Evolutionary conservation across 257 asterid species (phyloP).

Genomic region (Prunella vulgaris): DNA sequence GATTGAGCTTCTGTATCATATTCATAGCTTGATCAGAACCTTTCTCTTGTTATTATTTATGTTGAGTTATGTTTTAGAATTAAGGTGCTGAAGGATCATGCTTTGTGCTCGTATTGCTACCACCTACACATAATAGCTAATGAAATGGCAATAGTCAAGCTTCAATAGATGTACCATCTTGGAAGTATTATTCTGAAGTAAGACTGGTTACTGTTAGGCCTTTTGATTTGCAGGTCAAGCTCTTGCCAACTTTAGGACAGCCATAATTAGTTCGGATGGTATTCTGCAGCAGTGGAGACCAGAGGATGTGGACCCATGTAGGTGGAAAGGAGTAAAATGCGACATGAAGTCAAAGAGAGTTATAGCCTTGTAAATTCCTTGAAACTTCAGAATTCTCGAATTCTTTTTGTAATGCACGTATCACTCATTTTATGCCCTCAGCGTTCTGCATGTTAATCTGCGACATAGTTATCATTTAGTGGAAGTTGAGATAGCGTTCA

Average conservation of each 20-base stretch:
- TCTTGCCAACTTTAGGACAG: constrained; percentile 67
- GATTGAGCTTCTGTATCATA: background rate
- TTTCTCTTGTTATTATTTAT: background rate
- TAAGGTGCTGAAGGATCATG: constrained; percentile 3
- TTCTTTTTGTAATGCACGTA: background rate
- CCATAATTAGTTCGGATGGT: constrained; percentile 60
- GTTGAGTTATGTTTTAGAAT: background rate
- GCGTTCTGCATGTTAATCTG: background rate
- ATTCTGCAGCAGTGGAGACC: constrained; percentile 74
- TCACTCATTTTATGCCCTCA: background rate
- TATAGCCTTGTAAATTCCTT: constrained; percentile 59
- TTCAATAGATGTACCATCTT: background rate
- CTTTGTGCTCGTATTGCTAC: constrained; percentile 9
- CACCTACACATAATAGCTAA: constrained; percentile 5
- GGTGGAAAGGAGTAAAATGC: constrained; percentile 80
- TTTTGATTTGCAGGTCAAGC: constrained; percentile 59
- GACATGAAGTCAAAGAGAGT: constrained; percentile 69
- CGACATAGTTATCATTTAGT: background rate
- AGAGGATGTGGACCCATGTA: constrained; percentile 75
- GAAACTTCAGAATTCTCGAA: constrained; percentile 11
- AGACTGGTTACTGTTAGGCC: constrained; percentile 10
- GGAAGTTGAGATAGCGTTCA: background rate
- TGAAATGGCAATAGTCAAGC: background rate
- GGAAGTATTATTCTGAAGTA: background rate
- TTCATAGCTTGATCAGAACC: background rate